Conservation (phyloP, 495 filamentous ascomycete genomes). For the Xanthoparmelia taractica region DNA sequence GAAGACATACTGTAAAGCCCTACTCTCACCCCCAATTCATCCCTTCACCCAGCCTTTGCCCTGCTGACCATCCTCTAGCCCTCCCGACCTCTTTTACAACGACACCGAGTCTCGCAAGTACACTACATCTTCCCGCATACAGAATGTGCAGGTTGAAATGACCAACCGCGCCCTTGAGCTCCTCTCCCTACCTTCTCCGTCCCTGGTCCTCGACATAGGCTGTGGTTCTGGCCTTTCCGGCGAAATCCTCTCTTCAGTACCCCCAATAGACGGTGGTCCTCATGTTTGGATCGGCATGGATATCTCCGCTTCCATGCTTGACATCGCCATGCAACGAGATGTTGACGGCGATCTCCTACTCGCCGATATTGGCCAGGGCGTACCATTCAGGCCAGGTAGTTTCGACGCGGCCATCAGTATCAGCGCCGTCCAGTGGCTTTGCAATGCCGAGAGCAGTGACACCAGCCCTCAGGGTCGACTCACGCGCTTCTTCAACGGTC, state of each 20-base stretch:
- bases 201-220: constrained; percentile 86
- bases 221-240: constrained; percentile 93
- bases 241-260: constrained; percentile 70
- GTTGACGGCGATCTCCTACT: constrained; percentile 88
- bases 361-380: constrained; percentile 88
- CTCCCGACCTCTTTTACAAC: constrained; percentile 94
- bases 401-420: constrained; percentile 96
- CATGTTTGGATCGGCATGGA: constrained; percentile 96
- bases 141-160: constrained; percentile 91
- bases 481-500: constrained; percentile 79
- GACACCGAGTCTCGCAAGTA: constrained; percentile 92
- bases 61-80: constrained; percentile 43
- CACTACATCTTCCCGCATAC: constrained; percentile 93
- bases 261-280: constrained; percentile 63
- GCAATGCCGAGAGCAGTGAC: constrained; percentile 84
- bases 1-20: constrained; percentile 76
- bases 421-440: constrained; percentile 93
- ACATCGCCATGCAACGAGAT: constrained; percentile 81
- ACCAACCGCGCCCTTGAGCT: constrained; percentile 85
- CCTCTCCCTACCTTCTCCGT: constrained; percentile 70
- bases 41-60: not conserved
- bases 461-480: constrained; percentile 69
- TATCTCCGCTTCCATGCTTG: constrained; percentile 86
- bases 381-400: constrained; percentile 84
- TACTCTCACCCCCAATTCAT: not conserved